phyloP scores from a whole-genome alignment of 768 basidiomycete genomes.

The Phlegmacium glaucopus region DNA sequence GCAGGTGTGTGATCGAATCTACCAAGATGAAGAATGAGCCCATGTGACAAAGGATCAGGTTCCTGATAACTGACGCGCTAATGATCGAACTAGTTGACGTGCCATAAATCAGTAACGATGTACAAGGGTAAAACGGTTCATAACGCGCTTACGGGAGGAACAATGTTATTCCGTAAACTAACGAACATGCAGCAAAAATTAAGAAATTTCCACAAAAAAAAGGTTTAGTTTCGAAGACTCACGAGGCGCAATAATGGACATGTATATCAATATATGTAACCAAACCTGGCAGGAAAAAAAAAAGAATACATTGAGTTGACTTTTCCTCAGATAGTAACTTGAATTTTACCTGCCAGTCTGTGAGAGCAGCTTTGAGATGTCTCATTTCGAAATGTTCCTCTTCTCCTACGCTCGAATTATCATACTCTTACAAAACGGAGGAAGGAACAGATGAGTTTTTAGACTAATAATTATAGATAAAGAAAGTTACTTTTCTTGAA shows the following conservation, averaged over 20 bases:
- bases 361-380: slow-evolving; percentile 50
- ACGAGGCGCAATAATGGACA: slow-evolving; percentile 60
- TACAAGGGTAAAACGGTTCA: neutral
- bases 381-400: slow-evolving; percentile 56
- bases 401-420: slow-evolving; percentile 54
- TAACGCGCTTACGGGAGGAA: slow-evolving; percentile 60
- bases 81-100: slow-evolving; percentile 51
- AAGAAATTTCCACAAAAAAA: too few species aligned
- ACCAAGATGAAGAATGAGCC: neutral
- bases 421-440: slow-evolving; percentile 37
- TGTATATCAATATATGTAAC: slow-evolving; percentile 54
- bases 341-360: slow-evolving; percentile 57
- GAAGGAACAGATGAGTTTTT: neutral
- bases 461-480: neutral
- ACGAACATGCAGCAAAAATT: neutral
- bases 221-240: too few species aligned
- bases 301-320: too few species aligned
- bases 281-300: slow-evolving; percentile 31
- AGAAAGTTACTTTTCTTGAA: slow-evolving; percentile 48
- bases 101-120: neutral
- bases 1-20: slow-evolving; percentile 59
- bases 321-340: neutral
- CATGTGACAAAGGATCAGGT: neutral
- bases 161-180: slow-evolving; percentile 68
- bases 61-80: slow-evolving; percentile 14